Conservation (phyloP, 139 green algal genomes). For the Micractinium sp. region DNA sequence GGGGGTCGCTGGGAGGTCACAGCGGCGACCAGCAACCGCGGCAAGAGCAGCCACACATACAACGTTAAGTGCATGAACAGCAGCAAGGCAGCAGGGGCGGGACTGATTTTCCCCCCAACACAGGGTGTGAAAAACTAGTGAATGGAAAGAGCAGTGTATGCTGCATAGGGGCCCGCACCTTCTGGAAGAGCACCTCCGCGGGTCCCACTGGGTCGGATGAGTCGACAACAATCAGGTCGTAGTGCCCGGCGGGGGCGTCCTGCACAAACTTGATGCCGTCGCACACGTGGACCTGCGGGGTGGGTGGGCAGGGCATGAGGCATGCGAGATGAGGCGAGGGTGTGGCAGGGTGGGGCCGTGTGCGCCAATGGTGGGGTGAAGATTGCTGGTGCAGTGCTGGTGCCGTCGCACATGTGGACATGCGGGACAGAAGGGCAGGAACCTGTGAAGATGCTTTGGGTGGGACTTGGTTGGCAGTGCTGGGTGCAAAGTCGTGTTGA, state of each 20-base stretch:
- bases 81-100: not conserved
- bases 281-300: conserved; percentile 76
- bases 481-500: too few relatives aligned
- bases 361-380: not conserved
- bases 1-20: not conserved
- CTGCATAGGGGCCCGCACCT: conserved; percentile 50
- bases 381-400: too few relatives aligned
- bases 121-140: too few relatives aligned
- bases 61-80: not conserved
- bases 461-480: not conserved
- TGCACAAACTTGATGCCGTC: conserved; percentile 96
- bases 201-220: conserved; percentile 96
- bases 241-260: conserved; percentile 74
- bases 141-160: too few relatives aligned
- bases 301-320: not conserved
- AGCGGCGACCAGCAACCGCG: not conserved
- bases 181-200: conserved; percentile 92
- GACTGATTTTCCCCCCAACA: too few relatives aligned
- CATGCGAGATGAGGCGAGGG: not conserved
- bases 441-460: too few relatives aligned
- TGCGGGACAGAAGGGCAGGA: too few relatives aligned
- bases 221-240: conserved; percentile 99
- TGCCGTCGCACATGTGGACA: too few relatives aligned
- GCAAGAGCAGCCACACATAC: not conserved
- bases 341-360: not conserved